These are phyloP conservation scores for Umbelopsis sp. DNA, from an alignment of 192 early-diverging fungal species.

Conservation along the genomic window DNA sequence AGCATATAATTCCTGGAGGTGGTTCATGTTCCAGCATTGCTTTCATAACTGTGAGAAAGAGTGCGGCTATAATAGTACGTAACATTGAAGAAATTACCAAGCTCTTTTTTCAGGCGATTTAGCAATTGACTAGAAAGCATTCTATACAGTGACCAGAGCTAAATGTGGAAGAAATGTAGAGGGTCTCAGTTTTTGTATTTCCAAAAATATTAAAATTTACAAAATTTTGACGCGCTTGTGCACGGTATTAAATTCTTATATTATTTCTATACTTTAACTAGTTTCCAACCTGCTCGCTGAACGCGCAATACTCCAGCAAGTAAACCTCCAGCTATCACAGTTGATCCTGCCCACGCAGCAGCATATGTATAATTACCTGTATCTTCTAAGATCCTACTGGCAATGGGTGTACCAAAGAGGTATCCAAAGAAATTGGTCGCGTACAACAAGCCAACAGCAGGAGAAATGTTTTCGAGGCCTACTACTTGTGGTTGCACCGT, in stretches of 20 bases:
- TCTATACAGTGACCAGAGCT: not conserved
- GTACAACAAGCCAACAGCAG: slow-evolving; percentile 41
- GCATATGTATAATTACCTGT: slow-evolving; percentile 17
- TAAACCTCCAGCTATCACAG: slow-evolving; percentile 19
- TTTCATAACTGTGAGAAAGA: not conserved
- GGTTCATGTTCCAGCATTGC: slow-evolving; percentile 45
- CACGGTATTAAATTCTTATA: too few species aligned
- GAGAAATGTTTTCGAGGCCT: slow-evolving; percentile 40
- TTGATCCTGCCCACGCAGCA: slow-evolving; percentile 25
- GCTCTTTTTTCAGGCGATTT: not conserved
- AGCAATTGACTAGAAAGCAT: slow-evolving; percentile 7
- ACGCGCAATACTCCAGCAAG: slow-evolving; percentile 27
- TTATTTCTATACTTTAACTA: slow-evolving; percentile 16
- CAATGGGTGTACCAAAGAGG: slow-evolving; percentile 44
- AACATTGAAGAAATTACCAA: not conserved
- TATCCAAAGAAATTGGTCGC: slow-evolving; percentile 48
- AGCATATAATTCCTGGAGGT: slow-evolving; percentile 61
- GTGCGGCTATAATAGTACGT: not conserved
- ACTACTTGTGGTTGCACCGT: slow-evolving; percentile 37
- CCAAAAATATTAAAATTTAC: too few species aligned
- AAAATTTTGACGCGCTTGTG: too few species aligned
- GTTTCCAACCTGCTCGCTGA: slow-evolving; percentile 24
- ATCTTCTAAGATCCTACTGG: slow-evolving; percentile 32
- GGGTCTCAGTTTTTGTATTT: too few species aligned
- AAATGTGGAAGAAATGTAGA: not conserved